A percentile compares a stretch with the other conserved stretches of the same genome.
Evolutionary conservation across 2,329 filamentous ascomycete species (phyloP).

Genomic region (Gyromitra esculenta): DNA sequence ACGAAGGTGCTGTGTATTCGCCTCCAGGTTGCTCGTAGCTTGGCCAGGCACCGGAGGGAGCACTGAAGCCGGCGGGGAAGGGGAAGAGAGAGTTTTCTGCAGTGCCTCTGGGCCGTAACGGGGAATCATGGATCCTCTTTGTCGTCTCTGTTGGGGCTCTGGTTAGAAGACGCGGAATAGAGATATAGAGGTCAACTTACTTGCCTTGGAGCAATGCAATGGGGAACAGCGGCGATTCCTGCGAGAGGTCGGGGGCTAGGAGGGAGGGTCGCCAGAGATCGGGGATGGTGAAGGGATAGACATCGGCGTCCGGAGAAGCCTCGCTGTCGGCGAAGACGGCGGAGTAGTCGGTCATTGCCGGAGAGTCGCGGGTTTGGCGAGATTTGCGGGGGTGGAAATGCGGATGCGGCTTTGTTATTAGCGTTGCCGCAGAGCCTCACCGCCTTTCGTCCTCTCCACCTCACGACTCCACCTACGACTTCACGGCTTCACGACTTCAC

Average conservation of each 20-base stretch:
- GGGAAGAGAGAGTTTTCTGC: constrained; percentile 39
- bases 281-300: constrained; percentile 50
- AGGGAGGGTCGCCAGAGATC: constrained; percentile 49
- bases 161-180: constrained; percentile 10
- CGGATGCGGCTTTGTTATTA: no score
- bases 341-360: constrained; percentile 41
- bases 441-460: not conserved
- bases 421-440: constrained; percentile 33
- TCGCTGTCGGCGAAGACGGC: constrained; percentile 34
- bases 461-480: not conserved
- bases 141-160: constrained; percentile 17
- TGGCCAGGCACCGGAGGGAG: constrained; percentile 8
- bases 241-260: constrained; percentile 38
- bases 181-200: constrained; percentile 13
- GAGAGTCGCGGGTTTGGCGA: not conserved
- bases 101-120: constrained; percentile 5
- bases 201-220: constrained; percentile 48
- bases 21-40: constrained; percentile 3
- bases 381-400: not conserved
- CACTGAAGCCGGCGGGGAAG: constrained; percentile 25
- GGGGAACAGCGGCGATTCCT: constrained; percentile 48
- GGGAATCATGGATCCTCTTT: constrained; percentile 16
- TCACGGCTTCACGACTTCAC: not conserved
- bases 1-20: constrained; percentile 17
- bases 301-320: constrained; percentile 18